Evolutionary conservation across 805 yeast species (phyloP).

Genomic region (Monosporozyma unispora): DNA sequence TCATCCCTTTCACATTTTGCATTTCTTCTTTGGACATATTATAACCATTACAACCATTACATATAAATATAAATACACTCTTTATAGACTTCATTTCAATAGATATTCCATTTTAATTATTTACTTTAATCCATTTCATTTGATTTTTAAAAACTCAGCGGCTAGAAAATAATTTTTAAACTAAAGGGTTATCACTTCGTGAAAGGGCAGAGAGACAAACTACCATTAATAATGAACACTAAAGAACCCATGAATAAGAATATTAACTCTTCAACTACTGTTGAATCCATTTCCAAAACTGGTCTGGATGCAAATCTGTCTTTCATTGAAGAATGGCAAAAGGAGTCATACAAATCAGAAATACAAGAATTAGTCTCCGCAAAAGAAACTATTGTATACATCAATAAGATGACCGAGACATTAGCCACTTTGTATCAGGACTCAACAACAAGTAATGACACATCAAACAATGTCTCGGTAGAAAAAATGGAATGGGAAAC

Average conservation of each 20-base stretch:
- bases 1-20: neutral
- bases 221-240: neutral
- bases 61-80: neutral
- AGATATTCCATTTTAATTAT: neutral
- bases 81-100: neutral
- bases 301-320: neutral
- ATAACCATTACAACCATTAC: too few relatives aligned
- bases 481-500: slow-evolving; percentile 25
- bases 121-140: neutral
- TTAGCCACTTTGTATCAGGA: slow-evolving; percentile 3
- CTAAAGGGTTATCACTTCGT: neutral
- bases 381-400: neutral
- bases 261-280: neutral
- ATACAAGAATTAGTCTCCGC: slow-evolving; percentile 4
- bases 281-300: neutral
- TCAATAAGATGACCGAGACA: slow-evolving; percentile 3
- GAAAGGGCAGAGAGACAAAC: neutral
- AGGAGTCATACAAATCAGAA: slow-evolving; percentile 8
- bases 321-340: slow-evolving; percentile 13
- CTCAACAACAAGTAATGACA: slow-evolving; percentile 1
- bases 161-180: neutral
- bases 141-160: neutral
- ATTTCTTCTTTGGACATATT: too few relatives aligned
- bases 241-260: neutral
- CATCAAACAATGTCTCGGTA: neutral